Conservation (phyloP, 805 yeast genomes). For the Starmerella lactis-condensi region DNA sequence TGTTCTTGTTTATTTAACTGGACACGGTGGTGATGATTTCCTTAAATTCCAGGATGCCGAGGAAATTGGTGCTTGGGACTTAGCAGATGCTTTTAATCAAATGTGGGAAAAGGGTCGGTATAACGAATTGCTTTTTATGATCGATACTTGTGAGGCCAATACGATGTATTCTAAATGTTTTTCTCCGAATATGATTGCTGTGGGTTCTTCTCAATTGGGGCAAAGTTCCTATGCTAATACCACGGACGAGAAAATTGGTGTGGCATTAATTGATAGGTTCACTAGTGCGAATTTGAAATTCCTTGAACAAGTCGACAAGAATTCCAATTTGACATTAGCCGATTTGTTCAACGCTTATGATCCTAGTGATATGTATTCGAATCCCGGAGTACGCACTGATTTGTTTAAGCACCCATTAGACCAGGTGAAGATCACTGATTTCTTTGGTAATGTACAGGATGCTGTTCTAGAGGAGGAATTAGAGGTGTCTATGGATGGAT, state of each 20-base stretch:
- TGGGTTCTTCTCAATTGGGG: conserved; percentile 74
- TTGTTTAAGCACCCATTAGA: conserved; percentile 45
- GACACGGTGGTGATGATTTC: conserved; percentile 97
- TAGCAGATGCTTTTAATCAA: conserved; percentile 92
- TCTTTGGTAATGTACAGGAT: conserved; percentile 80
- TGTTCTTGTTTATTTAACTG: conserved; percentile 86
- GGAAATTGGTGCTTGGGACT: conserved; percentile 84
- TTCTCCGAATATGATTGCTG: conserved; percentile 80
- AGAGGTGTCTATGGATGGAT: no score
- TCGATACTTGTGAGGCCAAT: conserved; percentile 97
- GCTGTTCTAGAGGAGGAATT: conserved; percentile 48
- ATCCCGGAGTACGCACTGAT: conserved; percentile 83
- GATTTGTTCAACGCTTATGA: conserved; percentile 75
- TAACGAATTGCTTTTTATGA: conserved; percentile 91
- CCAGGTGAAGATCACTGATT: conserved; percentile 70
- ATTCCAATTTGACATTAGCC: conserved; percentile 55
- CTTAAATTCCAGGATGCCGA: conserved; percentile 96
- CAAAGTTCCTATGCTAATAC: conserved; percentile 91
- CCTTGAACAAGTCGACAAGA: conserved; percentile 61
- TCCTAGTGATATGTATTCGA: conserved; percentile 69
- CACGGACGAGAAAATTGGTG: conserved; percentile 89
- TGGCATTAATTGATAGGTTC: conserved; percentile 91
- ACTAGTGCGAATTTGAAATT: conserved; percentile 82
- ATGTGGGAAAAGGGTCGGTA: conserved; percentile 92
- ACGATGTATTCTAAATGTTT: conserved; percentile 88